Conservation (phyloP, 192 early-diverging fungal genomes). For the Coemansia brasiliensis region DNA sequence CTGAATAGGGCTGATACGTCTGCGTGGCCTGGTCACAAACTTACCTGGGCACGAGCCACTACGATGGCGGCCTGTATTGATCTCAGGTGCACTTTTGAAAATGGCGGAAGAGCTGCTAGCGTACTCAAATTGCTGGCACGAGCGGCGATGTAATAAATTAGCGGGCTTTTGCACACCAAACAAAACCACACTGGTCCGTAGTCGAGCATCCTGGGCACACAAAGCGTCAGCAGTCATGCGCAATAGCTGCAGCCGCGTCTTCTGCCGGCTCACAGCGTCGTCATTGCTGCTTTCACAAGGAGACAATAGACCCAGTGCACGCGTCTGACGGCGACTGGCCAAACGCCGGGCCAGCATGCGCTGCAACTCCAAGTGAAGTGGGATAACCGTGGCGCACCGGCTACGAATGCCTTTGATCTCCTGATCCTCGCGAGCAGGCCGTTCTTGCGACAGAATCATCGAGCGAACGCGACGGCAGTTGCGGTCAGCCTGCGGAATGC, state of each 20-base stretch:
- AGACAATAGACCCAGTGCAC: background rate
- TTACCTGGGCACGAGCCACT: slow-evolving; percentile 20
- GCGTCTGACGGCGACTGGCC: slow-evolving; percentile 1
- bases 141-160: slow-evolving; percentile 2
- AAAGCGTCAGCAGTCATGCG: slow-evolving; percentile 3
- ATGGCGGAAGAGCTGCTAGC: background rate
- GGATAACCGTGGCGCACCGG: slow-evolving; percentile 39
- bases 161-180: background rate
- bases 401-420: background rate
- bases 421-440: background rate
- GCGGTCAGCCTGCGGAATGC: slow-evolving; percentile 21
- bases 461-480: slow-evolving; percentile 36
- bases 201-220: background rate
- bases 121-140: background rate
- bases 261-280: background rate
- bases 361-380: slow-evolving; percentile 42
- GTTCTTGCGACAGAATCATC: slow-evolving; percentile 21
- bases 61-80: slow-evolving; percentile 4
- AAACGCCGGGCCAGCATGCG: slow-evolving; percentile 17
- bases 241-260: background rate
- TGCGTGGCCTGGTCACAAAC: slow-evolving; percentile 7
- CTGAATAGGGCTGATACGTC: slow-evolving; percentile 15
- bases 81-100: background rate
- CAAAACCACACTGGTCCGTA: background rate
- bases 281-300: background rate